A percentile compares a stretch with the other conserved stretches of the same genome.
phyloP scores from a whole-genome alignment of 306 rosid genomes.

The Quercus dentata region DNA sequence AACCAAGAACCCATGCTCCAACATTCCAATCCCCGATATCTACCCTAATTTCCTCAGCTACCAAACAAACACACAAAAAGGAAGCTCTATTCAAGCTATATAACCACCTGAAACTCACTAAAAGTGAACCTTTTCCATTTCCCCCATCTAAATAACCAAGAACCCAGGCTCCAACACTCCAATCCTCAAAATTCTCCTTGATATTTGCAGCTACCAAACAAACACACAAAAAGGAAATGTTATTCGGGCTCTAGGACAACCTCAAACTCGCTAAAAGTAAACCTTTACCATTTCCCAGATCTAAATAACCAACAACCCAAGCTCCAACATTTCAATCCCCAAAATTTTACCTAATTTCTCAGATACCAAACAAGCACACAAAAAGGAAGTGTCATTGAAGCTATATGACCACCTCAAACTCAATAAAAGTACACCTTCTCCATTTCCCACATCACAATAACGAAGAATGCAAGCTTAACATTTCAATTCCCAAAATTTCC shows the following conservation, averaged over 20 bases:
- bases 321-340: background rate
- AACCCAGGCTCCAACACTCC: background rate
- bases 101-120: background rate
- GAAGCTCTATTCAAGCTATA: background rate
- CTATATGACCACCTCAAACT: background rate
- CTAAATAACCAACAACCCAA: background rate
- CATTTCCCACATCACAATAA: background rate
- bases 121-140: background rate
- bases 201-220: constrained; percentile 12
- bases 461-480: background rate
- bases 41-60: background rate
- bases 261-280: background rate
- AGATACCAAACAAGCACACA: background rate
- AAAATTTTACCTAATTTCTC: background rate
- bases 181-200: background rate
- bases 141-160: background rate
- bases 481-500: background rate
- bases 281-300: background rate
- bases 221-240: background rate
- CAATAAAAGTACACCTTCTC: background rate
- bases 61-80: background rate
- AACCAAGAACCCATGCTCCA: background rate
- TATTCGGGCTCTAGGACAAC: background rate
- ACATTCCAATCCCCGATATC: background rate
- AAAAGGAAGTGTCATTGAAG: background rate